Evolutionary conservation across 495 filamentous ascomycete genomes (phyloP).

Genomic region (Diplogelasinospora grovesii): DNA sequence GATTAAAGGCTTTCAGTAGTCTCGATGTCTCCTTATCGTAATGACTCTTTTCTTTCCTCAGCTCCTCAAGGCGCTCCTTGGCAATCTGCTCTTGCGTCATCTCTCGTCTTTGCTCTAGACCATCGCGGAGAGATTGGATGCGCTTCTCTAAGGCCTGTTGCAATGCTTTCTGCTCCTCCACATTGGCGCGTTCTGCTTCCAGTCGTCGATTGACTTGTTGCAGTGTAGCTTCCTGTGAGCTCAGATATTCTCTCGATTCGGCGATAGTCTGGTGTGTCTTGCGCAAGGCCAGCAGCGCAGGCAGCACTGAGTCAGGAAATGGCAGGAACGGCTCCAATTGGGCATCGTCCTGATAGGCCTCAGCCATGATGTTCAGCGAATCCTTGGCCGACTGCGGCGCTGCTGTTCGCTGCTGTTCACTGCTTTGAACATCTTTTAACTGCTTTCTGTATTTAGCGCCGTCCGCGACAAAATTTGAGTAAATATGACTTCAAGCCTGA

Average conservation of each 20-base stretch:
- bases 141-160: constrained; percentile 41
- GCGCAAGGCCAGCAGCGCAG: constrained; percentile 63
- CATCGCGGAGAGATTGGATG: constrained; percentile 46
- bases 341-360: constrained; percentile 56
- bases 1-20: constrained; percentile 56
- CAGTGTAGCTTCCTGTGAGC: constrained; percentile 48
- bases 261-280: constrained; percentile 55
- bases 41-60: constrained; percentile 49
- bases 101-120: constrained; percentile 49
- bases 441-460: too few relatives aligned
- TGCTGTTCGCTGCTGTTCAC: constrained; percentile 13
- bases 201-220: constrained; percentile 46
- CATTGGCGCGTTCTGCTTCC: constrained; percentile 51
- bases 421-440: constrained; percentile 6
- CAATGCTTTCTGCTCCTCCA: constrained; percentile 59
- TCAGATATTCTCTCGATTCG: constrained; percentile 55
- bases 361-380: constrained; percentile 50
- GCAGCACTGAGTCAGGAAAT: constrained; percentile 56
- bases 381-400: constrained; percentile 25
- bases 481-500: background rate
- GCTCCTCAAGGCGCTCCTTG: constrained; percentile 49
- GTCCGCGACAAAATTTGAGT: constrained; percentile 4
- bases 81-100: constrained; percentile 51
- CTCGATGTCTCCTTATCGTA: constrained; percentile 50
- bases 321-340: constrained; percentile 58